Evolutionary conservation across 2,329 filamentous ascomycete genomes (phyloP).

Genomic region (Alternaria ventricosa): DNA sequence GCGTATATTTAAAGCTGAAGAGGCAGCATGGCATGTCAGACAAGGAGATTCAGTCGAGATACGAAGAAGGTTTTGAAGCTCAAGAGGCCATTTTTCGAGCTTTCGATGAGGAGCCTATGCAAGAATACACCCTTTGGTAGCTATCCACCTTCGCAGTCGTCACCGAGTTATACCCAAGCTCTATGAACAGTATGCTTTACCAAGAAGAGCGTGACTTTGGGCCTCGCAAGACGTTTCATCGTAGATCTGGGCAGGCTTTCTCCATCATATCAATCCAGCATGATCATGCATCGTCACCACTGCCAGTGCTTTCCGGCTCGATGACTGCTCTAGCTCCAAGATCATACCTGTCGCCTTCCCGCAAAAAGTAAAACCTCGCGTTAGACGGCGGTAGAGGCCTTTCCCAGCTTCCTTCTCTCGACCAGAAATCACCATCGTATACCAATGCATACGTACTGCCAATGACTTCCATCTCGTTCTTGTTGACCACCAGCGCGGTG

Average conservation of each 20-base stretch:
- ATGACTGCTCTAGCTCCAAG: slow-evolving; percentile 23
- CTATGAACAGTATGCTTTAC: no score
- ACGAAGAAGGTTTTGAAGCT: no score
- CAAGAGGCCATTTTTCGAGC: no score
- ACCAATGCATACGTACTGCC: slow-evolving; percentile 35
- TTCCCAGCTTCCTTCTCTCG: slow-evolving; percentile 28
- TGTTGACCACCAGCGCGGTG: slow-evolving; percentile 29
- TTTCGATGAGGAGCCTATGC: no score
- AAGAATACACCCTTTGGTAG: no score
- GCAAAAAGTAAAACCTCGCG: slow-evolving; percentile 32
- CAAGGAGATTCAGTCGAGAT: no score
- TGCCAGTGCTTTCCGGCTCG: not conserved
- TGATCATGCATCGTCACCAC: not conserved
- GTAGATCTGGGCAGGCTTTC: not conserved
- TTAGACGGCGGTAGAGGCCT: slow-evolving; percentile 19
- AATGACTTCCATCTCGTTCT: slow-evolving; percentile 31
- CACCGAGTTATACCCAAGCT: no score
- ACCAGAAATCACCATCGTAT: slow-evolving; percentile 36
- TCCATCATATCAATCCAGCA: not conserved
- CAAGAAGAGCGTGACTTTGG: no score
- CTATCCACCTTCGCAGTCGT: no score
- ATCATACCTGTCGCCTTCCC: slow-evolving; percentile 28
- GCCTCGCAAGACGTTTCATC: no score
- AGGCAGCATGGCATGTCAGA: no score
- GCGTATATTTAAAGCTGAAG: no score